These are phyloP conservation scores for Fragaria nilgerrensis DNA, from an alignment of 306 rosid species.

Conservation along the genomic window DNA sequence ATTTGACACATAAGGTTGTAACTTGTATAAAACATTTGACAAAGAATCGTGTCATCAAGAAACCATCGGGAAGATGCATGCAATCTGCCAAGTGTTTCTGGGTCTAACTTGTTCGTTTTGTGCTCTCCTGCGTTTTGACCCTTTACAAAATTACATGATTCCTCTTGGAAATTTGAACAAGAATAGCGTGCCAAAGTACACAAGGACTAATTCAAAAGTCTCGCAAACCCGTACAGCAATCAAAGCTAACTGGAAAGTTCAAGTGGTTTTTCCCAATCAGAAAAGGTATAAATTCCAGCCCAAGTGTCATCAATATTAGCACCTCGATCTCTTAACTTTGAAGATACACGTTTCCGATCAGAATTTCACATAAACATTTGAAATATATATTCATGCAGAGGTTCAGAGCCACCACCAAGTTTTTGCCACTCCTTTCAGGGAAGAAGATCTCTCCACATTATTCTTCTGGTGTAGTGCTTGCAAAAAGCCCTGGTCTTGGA, in stretches of 20 bases:
- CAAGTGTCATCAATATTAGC: not conserved
- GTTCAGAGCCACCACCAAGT: conserved; percentile 29
- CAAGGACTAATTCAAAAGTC: conserved; percentile 13
- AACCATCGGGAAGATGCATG: not conserved
- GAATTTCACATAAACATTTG: not conserved
- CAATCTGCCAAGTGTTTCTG: not conserved
- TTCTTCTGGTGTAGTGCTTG: conserved; percentile 17
- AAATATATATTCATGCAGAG: conserved; percentile 25
- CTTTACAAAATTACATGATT: not conserved
- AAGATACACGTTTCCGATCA: not conserved
- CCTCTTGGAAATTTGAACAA: conserved; percentile 1
- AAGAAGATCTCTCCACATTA: conserved; percentile 25
- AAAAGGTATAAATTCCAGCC: not conserved
- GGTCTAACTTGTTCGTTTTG: not conserved
- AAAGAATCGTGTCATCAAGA: not conserved
- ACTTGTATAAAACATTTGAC: not conserved
- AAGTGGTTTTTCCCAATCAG: not conserved
- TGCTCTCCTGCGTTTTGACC: not conserved
- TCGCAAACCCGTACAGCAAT: not conserved
- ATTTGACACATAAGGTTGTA: not conserved
- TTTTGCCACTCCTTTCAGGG: conserved; percentile 22
- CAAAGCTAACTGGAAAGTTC: not conserved
- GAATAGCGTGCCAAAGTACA: not conserved
- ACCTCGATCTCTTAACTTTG: not conserved
- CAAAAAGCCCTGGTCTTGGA: conserved; percentile 17